Percentiles rank a stretch among this genome's conserved stretches.
Evolutionary conservation across 306 rosid species (phyloP).

Genomic region (Dryas alaskensis): DNA sequence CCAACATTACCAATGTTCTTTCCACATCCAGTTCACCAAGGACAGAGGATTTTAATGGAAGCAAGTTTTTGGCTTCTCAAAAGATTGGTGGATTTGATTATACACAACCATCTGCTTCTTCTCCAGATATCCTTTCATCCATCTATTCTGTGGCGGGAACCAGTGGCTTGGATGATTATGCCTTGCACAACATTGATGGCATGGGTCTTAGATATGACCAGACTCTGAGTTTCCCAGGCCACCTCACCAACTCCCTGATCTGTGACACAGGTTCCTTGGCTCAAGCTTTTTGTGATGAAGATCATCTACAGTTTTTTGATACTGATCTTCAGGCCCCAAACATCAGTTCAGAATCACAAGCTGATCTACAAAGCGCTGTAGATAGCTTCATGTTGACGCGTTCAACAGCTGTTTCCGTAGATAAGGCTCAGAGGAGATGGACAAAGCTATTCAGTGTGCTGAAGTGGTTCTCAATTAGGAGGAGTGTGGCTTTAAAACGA

Average conservation of each 20-base stretch:
- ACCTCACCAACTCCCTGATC: slow-evolving; percentile 56
- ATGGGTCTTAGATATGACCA: slow-evolving; percentile 63
- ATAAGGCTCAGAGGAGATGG: slow-evolving; percentile 80
- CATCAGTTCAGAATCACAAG: slow-evolving; percentile 40
- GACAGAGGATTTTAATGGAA: slow-evolving; percentile 55
- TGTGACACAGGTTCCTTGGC: slow-evolving; percentile 58
- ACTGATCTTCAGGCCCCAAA: slow-evolving; percentile 53
- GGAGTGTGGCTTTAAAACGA: slow-evolving; percentile 28
- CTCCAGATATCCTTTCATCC: slow-evolving; percentile 79
- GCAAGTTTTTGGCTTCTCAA: slow-evolving; percentile 59
- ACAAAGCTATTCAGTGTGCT: slow-evolving; percentile 70
- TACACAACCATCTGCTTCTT: slow-evolving; percentile 52
- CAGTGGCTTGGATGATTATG: slow-evolving; percentile 68
- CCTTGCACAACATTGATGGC: slow-evolving; percentile 52
- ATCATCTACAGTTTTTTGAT: slow-evolving; percentile 65
- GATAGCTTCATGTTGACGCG: slow-evolving; percentile 47
- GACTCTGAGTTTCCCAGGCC: slow-evolving; percentile 52
- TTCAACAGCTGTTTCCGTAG: slow-evolving; percentile 35
- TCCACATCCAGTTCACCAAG: slow-evolving; percentile 55
- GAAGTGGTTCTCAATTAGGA: slow-evolving; percentile 67
- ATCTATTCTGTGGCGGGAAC: slow-evolving; percentile 59
- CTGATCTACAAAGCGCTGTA: slow-evolving; percentile 58
- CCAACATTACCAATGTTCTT: slow-evolving; percentile 40
- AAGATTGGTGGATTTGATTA: slow-evolving; percentile 57
- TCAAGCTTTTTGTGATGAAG: slow-evolving; percentile 60